Percentiles rank a stretch among this genome's conserved stretches.
Evolutionary conservation across 2,329 filamentous ascomycete genomes (phyloP).

Genomic region (Hypomyces rosellus): DNA sequence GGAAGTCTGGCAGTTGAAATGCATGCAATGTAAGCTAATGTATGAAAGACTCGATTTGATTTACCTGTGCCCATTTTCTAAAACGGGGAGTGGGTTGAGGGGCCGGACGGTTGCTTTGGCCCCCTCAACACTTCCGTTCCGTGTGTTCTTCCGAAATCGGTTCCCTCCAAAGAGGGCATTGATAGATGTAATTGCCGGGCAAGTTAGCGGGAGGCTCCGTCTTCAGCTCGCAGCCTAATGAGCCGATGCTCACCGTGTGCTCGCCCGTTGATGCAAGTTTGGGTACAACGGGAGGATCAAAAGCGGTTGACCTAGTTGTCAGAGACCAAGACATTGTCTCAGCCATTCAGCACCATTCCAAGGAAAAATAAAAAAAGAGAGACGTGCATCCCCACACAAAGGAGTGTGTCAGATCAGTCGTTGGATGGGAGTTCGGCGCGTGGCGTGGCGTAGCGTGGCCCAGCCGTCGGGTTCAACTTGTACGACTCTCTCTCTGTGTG

Average conservation of each 20-base stretch:
- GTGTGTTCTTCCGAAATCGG: not conserved
- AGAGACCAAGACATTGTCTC: not conserved
- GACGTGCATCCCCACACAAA: not conserved
- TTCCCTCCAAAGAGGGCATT: too few relatives aligned
- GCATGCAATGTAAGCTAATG: not conserved
- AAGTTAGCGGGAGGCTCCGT: not conserved
- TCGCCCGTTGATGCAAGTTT: too few relatives aligned
- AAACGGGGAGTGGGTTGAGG: too few relatives aligned
- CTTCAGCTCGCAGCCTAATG: not conserved
- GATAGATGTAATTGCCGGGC: not conserved
- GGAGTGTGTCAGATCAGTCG: constrained; percentile 1
- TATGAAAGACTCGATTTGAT: too few relatives aligned
- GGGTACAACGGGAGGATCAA: too few relatives aligned
- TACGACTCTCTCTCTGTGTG: too few relatives aligned
- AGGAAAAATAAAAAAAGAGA: not conserved
- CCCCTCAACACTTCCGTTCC: too few relatives aligned
- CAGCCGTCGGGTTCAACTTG: not conserved
- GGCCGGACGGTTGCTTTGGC: too few relatives aligned
- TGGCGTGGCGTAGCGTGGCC: constrained; percentile 2
- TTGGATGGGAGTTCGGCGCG: constrained; percentile 1
- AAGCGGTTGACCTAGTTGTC: not conserved
- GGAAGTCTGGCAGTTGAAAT: not conserved
- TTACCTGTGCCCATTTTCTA: too few relatives aligned
- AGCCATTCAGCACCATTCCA: not conserved
- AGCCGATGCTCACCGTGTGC: too few relatives aligned